Conservation (phyloP, 1,284 basidiomycete genomes). For the Cryptococcus sp. region DNA sequence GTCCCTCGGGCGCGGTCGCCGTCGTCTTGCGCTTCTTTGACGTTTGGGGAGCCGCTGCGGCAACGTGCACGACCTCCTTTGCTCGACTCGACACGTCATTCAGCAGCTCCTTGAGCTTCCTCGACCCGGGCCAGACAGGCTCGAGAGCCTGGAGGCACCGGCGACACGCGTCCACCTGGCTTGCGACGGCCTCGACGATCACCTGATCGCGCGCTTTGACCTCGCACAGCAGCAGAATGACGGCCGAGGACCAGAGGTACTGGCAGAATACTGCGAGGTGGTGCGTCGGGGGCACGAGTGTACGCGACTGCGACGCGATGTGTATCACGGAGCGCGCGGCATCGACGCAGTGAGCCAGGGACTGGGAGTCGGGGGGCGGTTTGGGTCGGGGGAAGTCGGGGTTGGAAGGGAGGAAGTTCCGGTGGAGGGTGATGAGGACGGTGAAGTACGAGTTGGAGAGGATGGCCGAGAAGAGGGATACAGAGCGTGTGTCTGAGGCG, state of each 20-base stretch:
- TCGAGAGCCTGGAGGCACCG: constrained; percentile 73
- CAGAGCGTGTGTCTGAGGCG: constrained; percentile 30
- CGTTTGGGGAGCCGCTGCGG: background rate
- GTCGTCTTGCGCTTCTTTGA: constrained; percentile 32
- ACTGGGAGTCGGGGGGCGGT: constrained; percentile 44
- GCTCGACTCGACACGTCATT: constrained; percentile 44
- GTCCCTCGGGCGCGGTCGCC: background rate
- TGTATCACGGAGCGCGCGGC: constrained; percentile 57
- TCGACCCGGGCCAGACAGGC: constrained; percentile 80
- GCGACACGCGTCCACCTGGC: constrained; percentile 72
- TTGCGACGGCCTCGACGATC: constrained; percentile 68
- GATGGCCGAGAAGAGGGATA: constrained; percentile 67
- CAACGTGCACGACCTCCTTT: constrained; percentile 35
- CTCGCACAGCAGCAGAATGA: constrained; percentile 79
- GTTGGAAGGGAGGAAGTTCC: constrained; percentile 64
- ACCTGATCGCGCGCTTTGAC: constrained; percentile 71
- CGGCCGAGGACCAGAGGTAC: constrained; percentile 82
- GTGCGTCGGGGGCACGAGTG: constrained; percentile 78
- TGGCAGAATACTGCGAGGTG: constrained; percentile 88
- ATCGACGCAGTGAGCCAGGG: constrained; percentile 43
- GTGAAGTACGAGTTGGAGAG: constrained; percentile 86
- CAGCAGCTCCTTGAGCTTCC: constrained; percentile 64
- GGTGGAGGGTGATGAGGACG: constrained; percentile 79
- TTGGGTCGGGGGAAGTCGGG: constrained; percentile 43
- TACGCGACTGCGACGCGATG: constrained; percentile 77